Conservation (phyloP, 163 green algal species). For the Chlorella variabilis region DNA sequence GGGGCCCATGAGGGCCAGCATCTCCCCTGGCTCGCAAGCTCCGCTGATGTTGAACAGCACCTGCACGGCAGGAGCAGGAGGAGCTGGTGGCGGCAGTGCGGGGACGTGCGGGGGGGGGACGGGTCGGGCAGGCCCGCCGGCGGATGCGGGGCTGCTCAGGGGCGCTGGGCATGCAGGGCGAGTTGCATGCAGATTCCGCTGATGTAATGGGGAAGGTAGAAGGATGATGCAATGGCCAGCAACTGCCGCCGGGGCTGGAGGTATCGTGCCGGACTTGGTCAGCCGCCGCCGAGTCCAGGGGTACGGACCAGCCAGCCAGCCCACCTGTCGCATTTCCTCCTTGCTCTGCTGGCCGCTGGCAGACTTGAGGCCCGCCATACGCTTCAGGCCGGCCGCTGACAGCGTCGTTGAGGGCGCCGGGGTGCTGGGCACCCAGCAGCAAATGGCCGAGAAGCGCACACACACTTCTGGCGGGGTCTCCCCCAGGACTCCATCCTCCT, state of each 20-base stretch:
- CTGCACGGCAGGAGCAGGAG: conserved; percentile 52
- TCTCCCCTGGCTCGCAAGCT: conserved; percentile 69
- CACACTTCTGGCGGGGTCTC: conserved; percentile 18
- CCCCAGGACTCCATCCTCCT: not conserved
- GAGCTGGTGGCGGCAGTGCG: not conserved
- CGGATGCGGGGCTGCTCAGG: no score
- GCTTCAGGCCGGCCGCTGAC: not conserved
- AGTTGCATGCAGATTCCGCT: no score
- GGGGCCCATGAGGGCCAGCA: conserved; percentile 84
- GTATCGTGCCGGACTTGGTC: no score
- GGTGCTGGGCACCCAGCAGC: conserved; percentile 41
- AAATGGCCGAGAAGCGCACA: conserved; percentile 48
- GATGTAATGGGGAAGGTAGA: no score
- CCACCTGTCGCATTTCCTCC: conserved; percentile 5
- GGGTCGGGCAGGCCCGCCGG: no score
- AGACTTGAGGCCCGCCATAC: not conserved
- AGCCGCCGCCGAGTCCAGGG: no score
- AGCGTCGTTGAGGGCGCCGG: conserved; percentile 10
- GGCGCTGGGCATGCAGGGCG: no score
- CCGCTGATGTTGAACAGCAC: conserved; percentile 72
- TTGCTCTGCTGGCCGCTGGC: conserved; percentile 11
- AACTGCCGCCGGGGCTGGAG: no score
- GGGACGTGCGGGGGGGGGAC: not conserved
- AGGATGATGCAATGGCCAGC: no score
- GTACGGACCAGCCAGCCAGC: no score